Evolutionary conservation across 345 rosid species (phyloP).

Genomic region (Gossypium mustelinum): DNA sequence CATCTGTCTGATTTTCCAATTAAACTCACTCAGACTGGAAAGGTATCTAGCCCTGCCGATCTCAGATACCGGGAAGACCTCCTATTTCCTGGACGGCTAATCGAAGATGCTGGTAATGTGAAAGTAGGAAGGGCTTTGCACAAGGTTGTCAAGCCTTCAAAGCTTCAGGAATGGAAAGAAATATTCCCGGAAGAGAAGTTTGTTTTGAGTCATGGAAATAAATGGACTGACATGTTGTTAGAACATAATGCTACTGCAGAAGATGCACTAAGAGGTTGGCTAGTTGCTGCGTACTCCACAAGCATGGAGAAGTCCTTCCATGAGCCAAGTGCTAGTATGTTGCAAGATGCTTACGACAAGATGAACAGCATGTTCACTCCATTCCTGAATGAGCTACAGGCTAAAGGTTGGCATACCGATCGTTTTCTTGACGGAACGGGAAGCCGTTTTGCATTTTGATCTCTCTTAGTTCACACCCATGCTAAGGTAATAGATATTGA

Average conservation of each 20-base stretch:
- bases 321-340: conserved; percentile 25
- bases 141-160: conserved; percentile 63
- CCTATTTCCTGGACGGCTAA: conserved; percentile 67
- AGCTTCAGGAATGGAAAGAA: conserved; percentile 48
- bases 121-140: conserved; percentile 74
- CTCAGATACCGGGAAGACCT: conserved; percentile 72
- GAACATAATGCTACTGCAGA: conserved; percentile 78
- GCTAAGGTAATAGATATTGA: neutral
- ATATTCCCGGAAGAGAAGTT: conserved; percentile 73
- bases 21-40: conserved; percentile 53
- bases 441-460: conserved; percentile 64
- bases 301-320: conserved; percentile 34
- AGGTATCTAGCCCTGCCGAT: conserved; percentile 76
- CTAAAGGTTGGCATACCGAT: conserved; percentile 92
- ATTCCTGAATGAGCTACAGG: conserved; percentile 58
- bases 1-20: conserved; percentile 15
- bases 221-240: conserved; percentile 67
- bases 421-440: conserved; percentile 83
- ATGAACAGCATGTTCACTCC: conserved; percentile 51
- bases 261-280: conserved; percentile 95
- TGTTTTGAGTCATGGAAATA: conserved; percentile 44
- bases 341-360: conserved; percentile 62
- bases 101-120: conserved; percentile 80
- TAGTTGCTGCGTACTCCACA: conserved; percentile 72
- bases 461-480: neutral